A percentile compares a stretch with the other conserved stretches of the same genome.
phyloP scores from a whole-genome alignment of 2,329 filamentous ascomycete species.

The Sporothrix globosa region DNA sequence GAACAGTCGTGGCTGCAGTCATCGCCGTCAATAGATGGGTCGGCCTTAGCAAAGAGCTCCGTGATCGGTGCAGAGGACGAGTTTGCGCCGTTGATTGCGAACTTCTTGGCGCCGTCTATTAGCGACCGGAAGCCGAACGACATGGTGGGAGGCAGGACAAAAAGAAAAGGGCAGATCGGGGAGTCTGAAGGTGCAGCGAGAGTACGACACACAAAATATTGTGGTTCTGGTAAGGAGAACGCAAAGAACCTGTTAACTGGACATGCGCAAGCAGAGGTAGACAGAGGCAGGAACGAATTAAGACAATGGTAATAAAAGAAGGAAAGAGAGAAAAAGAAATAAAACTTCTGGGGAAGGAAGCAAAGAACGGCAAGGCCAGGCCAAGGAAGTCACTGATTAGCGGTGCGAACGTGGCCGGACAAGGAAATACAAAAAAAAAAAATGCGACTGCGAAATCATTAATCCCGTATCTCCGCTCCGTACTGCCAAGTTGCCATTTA shows the following conservation, averaged over 20 bases:
- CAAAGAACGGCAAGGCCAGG: not conserved
- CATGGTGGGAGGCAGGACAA: slow-evolving; percentile 43
- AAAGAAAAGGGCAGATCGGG: too few relatives aligned
- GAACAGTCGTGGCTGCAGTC: slow-evolving; percentile 88
- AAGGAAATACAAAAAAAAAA: not conserved
- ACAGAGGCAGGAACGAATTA: slow-evolving; percentile 7
- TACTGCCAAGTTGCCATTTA: not conserved
- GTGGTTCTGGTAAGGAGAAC: not conserved
- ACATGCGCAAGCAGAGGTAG: not conserved
- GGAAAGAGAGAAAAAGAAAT: not conserved
- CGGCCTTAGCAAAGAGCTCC: slow-evolving; percentile 72
- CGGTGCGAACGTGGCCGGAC: not conserved
- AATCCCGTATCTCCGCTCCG: slow-evolving; percentile 29
- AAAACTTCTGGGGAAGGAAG: not conserved
- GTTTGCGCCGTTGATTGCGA: slow-evolving; percentile 39
- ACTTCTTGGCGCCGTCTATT: slow-evolving; percentile 46
- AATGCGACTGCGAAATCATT: not conserved
- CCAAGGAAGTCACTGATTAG: not conserved
- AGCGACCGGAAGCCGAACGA: slow-evolving; percentile 50
- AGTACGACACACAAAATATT: not conserved
- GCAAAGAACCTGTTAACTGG: not conserved
- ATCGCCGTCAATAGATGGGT: slow-evolving; percentile 79
- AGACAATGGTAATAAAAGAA: not conserved
- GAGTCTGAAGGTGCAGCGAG: not conserved
- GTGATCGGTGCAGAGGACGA: slow-evolving; percentile 38